Conservation (phyloP, 306 rosid genomes). For the Citrullus colocynthis region DNA sequence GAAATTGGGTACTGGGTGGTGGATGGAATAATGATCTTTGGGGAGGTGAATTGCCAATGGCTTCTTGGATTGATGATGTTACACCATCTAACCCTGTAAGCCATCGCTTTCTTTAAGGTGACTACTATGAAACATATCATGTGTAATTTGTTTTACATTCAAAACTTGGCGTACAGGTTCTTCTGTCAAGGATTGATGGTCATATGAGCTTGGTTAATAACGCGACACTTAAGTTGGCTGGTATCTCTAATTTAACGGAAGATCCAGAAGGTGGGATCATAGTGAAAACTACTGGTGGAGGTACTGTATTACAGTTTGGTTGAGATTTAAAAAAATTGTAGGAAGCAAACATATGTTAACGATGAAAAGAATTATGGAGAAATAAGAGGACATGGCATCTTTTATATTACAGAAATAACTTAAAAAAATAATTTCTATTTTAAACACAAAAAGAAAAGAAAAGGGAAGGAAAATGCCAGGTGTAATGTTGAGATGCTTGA, state of each 20-base stretch:
- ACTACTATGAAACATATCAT: constrained; percentile 9
- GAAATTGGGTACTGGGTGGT: constrained; percentile 89
- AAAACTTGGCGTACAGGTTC: constrained; percentile 37
- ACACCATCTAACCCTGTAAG: constrained; percentile 75
- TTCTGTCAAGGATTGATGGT: constrained; percentile 71
- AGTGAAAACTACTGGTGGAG: constrained; percentile 42
- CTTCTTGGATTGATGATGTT: constrained; percentile 64
- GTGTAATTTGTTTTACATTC: constrained; percentile 8
- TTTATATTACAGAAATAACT: not conserved
- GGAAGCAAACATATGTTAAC: not conserved
- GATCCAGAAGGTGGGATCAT: constrained; percentile 72
- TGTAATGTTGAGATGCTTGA: too few relatives aligned
- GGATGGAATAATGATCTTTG: constrained; percentile 89
- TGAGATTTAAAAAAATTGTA: not conserved
- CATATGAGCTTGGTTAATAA: constrained; percentile 85
- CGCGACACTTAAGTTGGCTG: constrained; percentile 48
- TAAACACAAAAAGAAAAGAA: too few relatives aligned
- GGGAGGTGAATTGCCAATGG: constrained; percentile 76
- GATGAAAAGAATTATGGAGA: not conserved
- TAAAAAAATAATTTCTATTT: not conserved
- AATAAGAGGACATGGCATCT: not conserved
- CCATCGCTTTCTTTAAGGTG: constrained; percentile 6
- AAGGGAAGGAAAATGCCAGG: too few relatives aligned
- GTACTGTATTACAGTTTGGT: constrained; percentile 19
- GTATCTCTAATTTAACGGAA: constrained; percentile 37